phyloP scores from a whole-genome alignment of 257 asterid genomes.

The Capsicum baccatum region DNA sequence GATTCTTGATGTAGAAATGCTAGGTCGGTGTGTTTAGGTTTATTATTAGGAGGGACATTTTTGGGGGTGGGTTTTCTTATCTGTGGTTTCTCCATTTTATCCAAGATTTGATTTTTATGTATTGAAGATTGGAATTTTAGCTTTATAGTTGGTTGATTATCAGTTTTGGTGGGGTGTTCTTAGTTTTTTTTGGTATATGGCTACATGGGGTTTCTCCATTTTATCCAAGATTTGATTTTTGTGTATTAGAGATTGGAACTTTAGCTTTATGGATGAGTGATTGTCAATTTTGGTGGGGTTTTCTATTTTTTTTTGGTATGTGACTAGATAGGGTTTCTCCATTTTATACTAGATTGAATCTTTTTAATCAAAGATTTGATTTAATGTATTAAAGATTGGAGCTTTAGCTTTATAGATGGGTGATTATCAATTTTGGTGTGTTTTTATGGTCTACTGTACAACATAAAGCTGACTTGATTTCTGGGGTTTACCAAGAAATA shows the following conservation, averaged over 20 bases:
- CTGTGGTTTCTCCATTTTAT: slow-evolving; percentile 18
- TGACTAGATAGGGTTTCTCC: no score
- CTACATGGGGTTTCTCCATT: no score
- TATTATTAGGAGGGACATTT: background rate
- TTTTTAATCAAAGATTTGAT: no score
- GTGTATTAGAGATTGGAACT: no score
- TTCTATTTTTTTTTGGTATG: no score
- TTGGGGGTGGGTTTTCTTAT: background rate
- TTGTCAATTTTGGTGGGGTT: background rate
- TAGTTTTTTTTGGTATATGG: no score
- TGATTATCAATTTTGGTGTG: background rate
- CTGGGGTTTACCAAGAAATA: background rate
- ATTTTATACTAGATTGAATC: no score
- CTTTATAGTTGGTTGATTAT: background rate
- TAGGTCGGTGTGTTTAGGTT: background rate
- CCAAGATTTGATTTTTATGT: slow-evolving; percentile 27
- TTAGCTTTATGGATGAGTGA: background rate
- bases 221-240: no score
- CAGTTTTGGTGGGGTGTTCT: background rate
- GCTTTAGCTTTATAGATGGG: no score
- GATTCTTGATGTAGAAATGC: background rate
- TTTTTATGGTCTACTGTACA: background rate
- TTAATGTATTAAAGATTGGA: no score
- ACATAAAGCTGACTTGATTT: background rate
- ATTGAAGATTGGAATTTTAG: background rate